Base-by-base conservation (phyloP, 768 basidiomycete genomes). In the Lactifluus pinguis region DNA sequence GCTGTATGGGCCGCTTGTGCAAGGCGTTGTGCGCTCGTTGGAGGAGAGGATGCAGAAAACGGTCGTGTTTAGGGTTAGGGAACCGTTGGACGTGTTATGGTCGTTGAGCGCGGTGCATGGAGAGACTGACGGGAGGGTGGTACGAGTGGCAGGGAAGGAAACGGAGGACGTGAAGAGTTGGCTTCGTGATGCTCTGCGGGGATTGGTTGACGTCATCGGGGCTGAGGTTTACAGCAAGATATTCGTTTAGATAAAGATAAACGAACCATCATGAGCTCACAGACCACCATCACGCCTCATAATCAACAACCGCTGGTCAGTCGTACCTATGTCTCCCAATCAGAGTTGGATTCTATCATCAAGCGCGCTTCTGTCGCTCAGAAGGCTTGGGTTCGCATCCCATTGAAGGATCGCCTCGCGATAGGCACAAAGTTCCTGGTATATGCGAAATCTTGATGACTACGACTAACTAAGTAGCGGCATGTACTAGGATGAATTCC, bases 231-330 rank as follows among this genome's bases (percentile, higher is more conserved):
- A 84, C 72, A 75, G 76, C 59, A 81, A 80, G 65, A 79, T 81
- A 4, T 89, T 91, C 71, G 70, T 75, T 29, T 85, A 72, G 47
- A 32, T 3, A 10, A 7, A 38, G 5, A 34, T 47, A 36, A 36
- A 6, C 11, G n/a, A 30, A 30, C 34, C 30, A 36, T 44, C 44
- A 44, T 48, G 47, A 36, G 32, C 34, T 36, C 60, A 17, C 94
- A 95, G 71, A 92, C 87, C 1, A 95, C 94, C 1, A 86, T 95
- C 69, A 83, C 75, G 14, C 94, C 94, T 10, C 88, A 92, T 70
- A 88, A 71, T 64, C 92, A 91, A 67, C 68, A 85, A 69, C 83
- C 86, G 6, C 78, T 82, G 57, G 80, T 86, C 21, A 84, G 82
- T 7, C 78, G 89, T 30, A 75, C 75, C 6, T 90, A 94, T 68